Evolutionary conservation across 805 yeast genomes (phyloP), one percentile per base, ranked within the genome.

Genomic region (Wickerhamiella bombiphila): DNA sequence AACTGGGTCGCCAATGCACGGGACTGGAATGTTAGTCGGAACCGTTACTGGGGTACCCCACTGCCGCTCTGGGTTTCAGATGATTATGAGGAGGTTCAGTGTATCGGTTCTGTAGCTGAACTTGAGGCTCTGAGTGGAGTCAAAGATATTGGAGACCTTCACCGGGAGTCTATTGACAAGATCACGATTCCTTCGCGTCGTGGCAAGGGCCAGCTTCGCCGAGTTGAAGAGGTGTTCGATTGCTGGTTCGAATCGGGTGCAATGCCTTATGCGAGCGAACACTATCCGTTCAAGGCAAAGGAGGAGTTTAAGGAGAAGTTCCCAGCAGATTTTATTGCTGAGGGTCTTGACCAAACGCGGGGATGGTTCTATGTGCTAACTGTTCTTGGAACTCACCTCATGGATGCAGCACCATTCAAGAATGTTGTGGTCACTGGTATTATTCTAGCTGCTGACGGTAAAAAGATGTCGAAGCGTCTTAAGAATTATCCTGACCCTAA

Each of bases 231-330:
- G 63, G 99, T 91, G 34, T 91, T 91, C 57, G 99, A 91, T 66
- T 91, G 99, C 68, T 91, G 99, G 99, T 91, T 91, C 56, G 99
- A 91, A 68, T 83, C 95, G 15, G 99, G 99, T 49, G 78, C 95
- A 36, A 91, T 91, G 99, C 98, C 99, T 45, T 91, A 79, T 52
- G 97, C 96, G 38, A 80, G 94, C 29, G 77, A 80, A 58, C 99
- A 91, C 61, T 91, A 86, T 58, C 99, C 99, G 48, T 91, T 91
- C 59, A 95, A 88, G 64, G 72, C 73, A 56, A 63, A 73, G 57
- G 85, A 81, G 13, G 59, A 59, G 34, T 88, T 88, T 64, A 55
- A 64, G 26, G 58, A 70, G 40, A 71, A 80, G 34, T 93, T 82
- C 76, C 98, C 98, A 34, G 99, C 94, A 32, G 88, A 91, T 61